Base-by-base conservation (phyloP, 225 moss, liverwort and hornwort genomes). In the Neckera pumila region DNA sequence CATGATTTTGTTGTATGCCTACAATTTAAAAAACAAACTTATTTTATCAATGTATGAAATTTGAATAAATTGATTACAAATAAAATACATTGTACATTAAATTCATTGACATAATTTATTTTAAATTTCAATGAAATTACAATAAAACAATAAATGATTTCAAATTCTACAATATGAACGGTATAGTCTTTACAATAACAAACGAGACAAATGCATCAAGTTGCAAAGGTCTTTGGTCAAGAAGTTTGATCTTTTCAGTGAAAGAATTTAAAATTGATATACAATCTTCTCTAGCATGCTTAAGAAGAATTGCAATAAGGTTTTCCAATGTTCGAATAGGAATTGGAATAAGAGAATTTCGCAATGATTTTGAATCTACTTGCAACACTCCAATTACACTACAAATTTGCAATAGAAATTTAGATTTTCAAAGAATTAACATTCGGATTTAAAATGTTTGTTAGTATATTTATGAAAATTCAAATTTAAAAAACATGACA, bases 391-490 rank as follows among this genome's bases (percentile, higher is more conserved):
- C 78, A 56, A 78, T 78, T 17, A 78, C 56, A 56, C 56, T 78
- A 0, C n/a, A 78, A 56, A 6, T n/a, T 78, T 78, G 4, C 9
- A 56, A n/a, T 78, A n/a, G 3, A 16, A 14, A 56, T 56, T 56
- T 10, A n/a, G 6, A 14, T 23, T 28, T 53, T 56, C 1, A 56
- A 54, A n/a, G 25, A 25, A 25, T 56, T 16, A 36, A n/a, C 5
- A 53, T 22, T 21, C 22, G 7, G 2, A 76, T 36, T 47, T 7
- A 20, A 34, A 22, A 5, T 14, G 0, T 14, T 53, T 31, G 0
- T 45, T 76, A 0, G 22, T 21, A 5, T 8, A 8, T 9, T 9
- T 8, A 22, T 53, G 0, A 17, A 76, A 43, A 2, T 43, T 15
- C 2, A 17, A 30, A 11, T 18, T 18, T 11, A 2, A 6, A 33